Conservation (phyloP, 495 filamentous ascomycete species). For the Talaromyces thailandensis region DNA sequence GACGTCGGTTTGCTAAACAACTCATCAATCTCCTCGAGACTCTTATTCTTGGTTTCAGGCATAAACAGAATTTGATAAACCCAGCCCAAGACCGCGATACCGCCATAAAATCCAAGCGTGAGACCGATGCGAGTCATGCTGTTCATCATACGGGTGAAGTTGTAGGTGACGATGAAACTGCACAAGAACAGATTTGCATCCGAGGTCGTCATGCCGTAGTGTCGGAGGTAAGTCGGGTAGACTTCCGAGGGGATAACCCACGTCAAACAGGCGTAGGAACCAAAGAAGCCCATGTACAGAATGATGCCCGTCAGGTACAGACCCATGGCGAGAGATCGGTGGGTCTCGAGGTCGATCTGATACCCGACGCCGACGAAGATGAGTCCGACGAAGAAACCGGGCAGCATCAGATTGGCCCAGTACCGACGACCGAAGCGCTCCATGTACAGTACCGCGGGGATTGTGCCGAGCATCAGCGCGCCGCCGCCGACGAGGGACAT, state of each 20-base stretch:
- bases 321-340: conserved; percentile 34
- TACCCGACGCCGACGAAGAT: conserved; percentile 48
- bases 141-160: conserved; percentile 49
- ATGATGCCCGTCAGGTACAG: conserved; percentile 49
- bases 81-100: conserved; percentile 48
- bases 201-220: conserved; percentile 50
- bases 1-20: conserved; percentile 47
- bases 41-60: conserved; percentile 56
- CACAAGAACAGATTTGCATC: conserved; percentile 49
- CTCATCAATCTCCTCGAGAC: conserved; percentile 53
- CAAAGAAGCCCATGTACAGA: conserved; percentile 55
- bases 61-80: conserved; percentile 53
- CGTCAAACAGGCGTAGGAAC: conserved; percentile 52
- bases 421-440: conserved; percentile 51
- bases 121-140: conserved; percentile 49
- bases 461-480: conserved; percentile 45
- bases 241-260: conserved; percentile 54
- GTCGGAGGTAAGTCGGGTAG: conserved; percentile 52
- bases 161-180: conserved; percentile 56
- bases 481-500: conserved; percentile 57
- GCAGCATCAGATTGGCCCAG: conserved; percentile 54
- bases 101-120: conserved; percentile 52
- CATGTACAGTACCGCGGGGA: conserved; percentile 53
- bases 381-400: conserved; percentile 51
- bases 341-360: conserved; percentile 27